phyloP scores from a whole-genome alignment of 129 eudicot species.

The Sambucus nigra region DNA sequence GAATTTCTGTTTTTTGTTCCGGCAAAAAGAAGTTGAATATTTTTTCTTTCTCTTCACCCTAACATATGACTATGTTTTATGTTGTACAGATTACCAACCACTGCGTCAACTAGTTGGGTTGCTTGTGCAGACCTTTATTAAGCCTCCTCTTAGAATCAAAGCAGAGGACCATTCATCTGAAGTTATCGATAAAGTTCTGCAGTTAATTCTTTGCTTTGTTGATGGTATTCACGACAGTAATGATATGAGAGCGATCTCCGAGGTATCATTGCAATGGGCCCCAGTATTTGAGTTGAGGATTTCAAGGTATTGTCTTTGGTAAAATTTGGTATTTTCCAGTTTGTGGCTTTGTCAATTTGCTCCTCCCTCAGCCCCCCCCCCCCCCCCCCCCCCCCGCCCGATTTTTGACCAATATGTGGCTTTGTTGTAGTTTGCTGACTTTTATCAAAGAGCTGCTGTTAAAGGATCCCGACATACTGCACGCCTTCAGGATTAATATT shows the following conservation, averaged over 20 bases:
- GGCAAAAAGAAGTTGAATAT: not conserved
- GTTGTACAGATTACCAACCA: conserved; percentile 40
- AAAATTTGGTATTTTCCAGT: not conserved
- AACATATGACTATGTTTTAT: not conserved
- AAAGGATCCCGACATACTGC: conserved; percentile 44
- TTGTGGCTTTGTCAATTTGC: not conserved
- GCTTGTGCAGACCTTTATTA: conserved; percentile 39
- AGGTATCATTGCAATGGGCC: conserved; percentile 54
- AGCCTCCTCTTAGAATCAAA: conserved; percentile 18
- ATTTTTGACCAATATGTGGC: not conserved
- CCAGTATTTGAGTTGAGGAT: conserved; percentile 51
- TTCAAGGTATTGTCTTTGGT: conserved; percentile 36
- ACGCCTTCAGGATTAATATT: conserved; percentile 39
- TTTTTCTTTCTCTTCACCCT: conserved; percentile 1
- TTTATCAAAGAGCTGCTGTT: conserved; percentile 47
- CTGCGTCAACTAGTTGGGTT: conserved; percentile 40
- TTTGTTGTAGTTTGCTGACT: conserved; percentile 49
- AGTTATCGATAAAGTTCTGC: conserved; percentile 41
- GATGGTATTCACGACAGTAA: conserved; percentile 45
- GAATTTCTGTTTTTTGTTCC: not conserved
- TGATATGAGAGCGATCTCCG: conserved; percentile 18
- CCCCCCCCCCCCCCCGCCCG: not conserved
- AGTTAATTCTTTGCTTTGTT: conserved; percentile 59
- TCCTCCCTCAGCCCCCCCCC: not conserved
- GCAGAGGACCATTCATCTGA: conserved; percentile 27